Percentiles rank a stretch among this genome's conserved stretches.
phyloP scores from a whole-genome alignment of 2,329 filamentous ascomycete species.

The Trichoderma atrobrunneum region DNA sequence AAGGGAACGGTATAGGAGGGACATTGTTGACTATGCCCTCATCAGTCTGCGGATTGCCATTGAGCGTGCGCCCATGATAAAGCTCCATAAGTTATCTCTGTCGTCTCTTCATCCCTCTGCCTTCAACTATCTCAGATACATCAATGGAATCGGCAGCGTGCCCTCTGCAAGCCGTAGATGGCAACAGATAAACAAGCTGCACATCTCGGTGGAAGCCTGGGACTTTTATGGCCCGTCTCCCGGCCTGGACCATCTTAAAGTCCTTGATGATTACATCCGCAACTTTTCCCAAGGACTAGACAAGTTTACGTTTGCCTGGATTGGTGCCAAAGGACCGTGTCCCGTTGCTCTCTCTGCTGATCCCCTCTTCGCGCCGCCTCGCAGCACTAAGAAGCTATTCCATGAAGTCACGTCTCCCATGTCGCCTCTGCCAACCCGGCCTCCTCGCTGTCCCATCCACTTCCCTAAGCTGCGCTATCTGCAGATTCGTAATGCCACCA shows the following conservation, averaged over 20 bases:
- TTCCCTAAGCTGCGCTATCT: slow-evolving; percentile 68
- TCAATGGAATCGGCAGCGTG: slow-evolving; percentile 69
- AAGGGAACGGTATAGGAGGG: slow-evolving; percentile 68
- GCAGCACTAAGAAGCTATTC: slow-evolving; percentile 56
- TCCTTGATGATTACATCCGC: slow-evolving; percentile 78
- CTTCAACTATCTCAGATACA: slow-evolving; percentile 73
- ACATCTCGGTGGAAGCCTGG: slow-evolving; percentile 70
- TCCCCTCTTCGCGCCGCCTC: slow-evolving; percentile 61
- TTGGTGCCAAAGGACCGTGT: slow-evolving; percentile 70
- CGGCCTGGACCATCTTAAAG: slow-evolving; percentile 68
- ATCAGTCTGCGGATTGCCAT: slow-evolving; percentile 82
- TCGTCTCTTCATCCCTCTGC: slow-evolving; percentile 71
- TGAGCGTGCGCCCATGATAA: slow-evolving; percentile 66
- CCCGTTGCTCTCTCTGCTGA: slow-evolving; percentile 70
- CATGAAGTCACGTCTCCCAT: slow-evolving; percentile 63
- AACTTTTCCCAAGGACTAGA: slow-evolving; percentile 64
- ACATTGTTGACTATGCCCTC: slow-evolving; percentile 82
- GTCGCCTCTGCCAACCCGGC: slow-evolving; percentile 56
- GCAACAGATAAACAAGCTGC: slow-evolving; percentile 72
- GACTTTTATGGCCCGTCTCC: slow-evolving; percentile 59
- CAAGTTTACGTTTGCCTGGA: slow-evolving; percentile 75
- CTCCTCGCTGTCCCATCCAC: slow-evolving; percentile 54
- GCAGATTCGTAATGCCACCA: slow-evolving; percentile 67
- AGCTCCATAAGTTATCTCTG: slow-evolving; percentile 68
- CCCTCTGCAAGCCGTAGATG: slow-evolving; percentile 71